Base-by-base conservation (phyloP, 306 rosid genomes). In the Prinsepia uniflora region DNA sequence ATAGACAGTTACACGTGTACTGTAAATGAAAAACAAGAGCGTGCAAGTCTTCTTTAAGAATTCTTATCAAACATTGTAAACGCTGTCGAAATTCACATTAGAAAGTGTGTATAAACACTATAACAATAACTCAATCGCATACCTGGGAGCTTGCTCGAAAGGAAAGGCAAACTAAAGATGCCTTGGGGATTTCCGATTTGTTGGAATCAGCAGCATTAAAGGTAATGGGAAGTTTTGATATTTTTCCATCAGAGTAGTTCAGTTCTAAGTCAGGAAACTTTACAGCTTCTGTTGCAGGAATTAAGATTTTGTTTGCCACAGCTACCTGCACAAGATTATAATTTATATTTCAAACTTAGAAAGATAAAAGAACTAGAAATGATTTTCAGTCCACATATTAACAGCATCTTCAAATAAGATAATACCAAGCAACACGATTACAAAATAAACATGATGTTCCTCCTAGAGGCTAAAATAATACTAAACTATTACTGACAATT, bases 111-210 rank as follows among this genome's bases (percentile, higher is more conserved):
- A 40, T 6, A 56, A 24, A 48, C 10, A 24, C 19, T 42, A 22
- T 0, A 30, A 0, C 5, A 48, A 81, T 14, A 52, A 58, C 63
- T 46, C 14, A 15, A 76, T 61, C 46, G 60, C 49, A 62, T 74
- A 90, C 97, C 97, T 83, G 86, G 41, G 96, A 84, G 87, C 56
- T 89, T 75, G 92, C 92, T 68, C 97, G 93, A 82, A 94, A 94
- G 65, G 88, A 77, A 78, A 94, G 90, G 70, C 97, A 87, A 18
- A 88, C 39, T 71, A 94, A 81, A 68, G 96, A 74, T 52, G 92
- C 96, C 76, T 73, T 85, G 13, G 89, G 91, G 60, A 84, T 66
- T 19, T 71, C 61, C 12, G 79, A 67, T 52, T 70, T 80, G 49
- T 75, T 81, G 40, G 80, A 74, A 74, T 67, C 81, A 55, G 63